Conservation (phyloP, 108 stramenopile species). For the Cyclotella atomus region DNA sequence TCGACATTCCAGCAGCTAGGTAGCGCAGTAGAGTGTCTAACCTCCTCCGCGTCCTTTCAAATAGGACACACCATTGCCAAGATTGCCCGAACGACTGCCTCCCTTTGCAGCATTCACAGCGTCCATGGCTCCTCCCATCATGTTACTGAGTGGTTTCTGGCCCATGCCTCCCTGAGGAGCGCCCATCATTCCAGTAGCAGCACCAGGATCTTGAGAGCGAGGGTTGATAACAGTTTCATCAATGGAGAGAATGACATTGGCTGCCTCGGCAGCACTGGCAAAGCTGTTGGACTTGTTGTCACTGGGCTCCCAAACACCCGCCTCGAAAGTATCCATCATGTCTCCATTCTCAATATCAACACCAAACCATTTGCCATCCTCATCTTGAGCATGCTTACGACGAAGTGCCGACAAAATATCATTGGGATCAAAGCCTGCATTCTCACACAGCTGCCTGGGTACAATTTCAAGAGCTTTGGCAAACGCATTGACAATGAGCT, state of each 20-base stretch:
- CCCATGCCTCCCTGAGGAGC: constrained; percentile 52
- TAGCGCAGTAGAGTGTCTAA: neutral
- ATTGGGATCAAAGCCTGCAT: constrained; percentile 97
- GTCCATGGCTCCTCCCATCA: constrained; percentile 91
- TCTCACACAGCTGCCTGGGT: constrained; percentile 96
- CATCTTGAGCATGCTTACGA: constrained; percentile 87
- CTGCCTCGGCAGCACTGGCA: constrained; percentile 95
- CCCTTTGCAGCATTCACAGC: constrained; percentile 74
- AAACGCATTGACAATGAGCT: constrained; percentile 90
- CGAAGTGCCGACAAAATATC: constrained; percentile 96
- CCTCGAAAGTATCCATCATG: constrained; percentile 94
- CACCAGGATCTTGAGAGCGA: constrained; percentile 88
- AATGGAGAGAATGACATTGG: constrained; percentile 96
- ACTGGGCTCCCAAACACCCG: constrained; percentile 98
- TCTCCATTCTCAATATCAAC: constrained; percentile 95
- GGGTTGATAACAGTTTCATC: constrained; percentile 99
- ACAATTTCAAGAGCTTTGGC: constrained; percentile 97
- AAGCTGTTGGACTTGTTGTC: constrained; percentile 96
- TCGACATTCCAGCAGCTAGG: neutral
- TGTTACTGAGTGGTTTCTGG: constrained; percentile 67
- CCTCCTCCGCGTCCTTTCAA: constrained; percentile 82
- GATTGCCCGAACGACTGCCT: constrained; percentile 81
- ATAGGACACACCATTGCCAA: constrained; percentile 86
- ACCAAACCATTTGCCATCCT: constrained; percentile 93
- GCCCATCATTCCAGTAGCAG: constrained; percentile 71